Base-by-base conservation (phyloP, 257 asterid species). In the Capsicum baccatum region DNA sequence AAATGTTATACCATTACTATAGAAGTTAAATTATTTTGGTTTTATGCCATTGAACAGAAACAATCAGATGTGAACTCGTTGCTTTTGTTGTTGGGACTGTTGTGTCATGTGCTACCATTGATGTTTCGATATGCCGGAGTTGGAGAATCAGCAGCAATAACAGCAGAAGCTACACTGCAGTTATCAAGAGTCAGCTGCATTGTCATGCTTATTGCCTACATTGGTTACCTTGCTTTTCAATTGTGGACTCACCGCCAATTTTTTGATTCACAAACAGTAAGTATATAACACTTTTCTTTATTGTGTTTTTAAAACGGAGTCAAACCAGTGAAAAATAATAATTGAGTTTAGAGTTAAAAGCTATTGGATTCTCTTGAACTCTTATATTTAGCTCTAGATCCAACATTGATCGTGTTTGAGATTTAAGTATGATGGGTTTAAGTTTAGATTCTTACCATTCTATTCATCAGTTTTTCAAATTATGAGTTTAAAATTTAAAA, bases 1-100 rank as follows among this genome's bases (percentile, higher is more conserved):
- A 39, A 39, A 26, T 26, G 33, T 26, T 39, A 39, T 4, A 39
- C 44, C 3, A 39, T 39, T 39, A 39, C 44, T 39, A 39, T 39
- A 39, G 44, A 39, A 39, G 44, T 39, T 39, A 39, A 39, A 44
- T 35, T 7, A 44, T 33, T 26, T 26, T 64, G 14, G 15, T 54
- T 35, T 26, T 50, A 16, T 12, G 48, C 70, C 21, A 10, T 63
- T 76, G 6, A 50, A 44, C 94, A 93, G 98, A 96, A 88, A 85
- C 98, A 96, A 90, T 96, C 98, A 1, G 97, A 94, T 60, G 97
- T 94, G 44, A 96, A 92, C 91, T 85, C 92, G 0, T 85, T 89
- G 26, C 94, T 96, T 48, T 80, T 96, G 89, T 48, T 94, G 76
- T 70, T 96, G 89, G 99, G 95, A 59, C 79, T 96, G 79, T 78